These are phyloP conservation scores for Torulaspora quercuum DNA, from an alignment of 805 yeast genomes.

Conservation along the genomic window DNA sequence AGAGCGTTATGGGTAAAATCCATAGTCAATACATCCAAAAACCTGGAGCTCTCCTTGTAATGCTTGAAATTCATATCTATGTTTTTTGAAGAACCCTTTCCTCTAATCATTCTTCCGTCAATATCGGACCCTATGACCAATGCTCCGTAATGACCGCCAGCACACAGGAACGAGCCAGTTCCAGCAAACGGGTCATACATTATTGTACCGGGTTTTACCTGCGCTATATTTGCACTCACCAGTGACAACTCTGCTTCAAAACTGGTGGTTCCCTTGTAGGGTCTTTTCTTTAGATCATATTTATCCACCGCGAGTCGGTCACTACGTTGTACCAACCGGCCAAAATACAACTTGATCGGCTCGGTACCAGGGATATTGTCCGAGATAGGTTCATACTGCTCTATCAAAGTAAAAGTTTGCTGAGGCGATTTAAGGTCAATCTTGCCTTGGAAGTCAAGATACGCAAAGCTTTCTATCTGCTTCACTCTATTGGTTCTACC, in stretches of 20 bases:
- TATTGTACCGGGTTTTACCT: conserved; percentile 58
- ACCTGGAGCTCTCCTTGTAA: conserved; percentile 55
- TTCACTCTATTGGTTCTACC: conserved; percentile 45
- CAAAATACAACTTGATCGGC: conserved; percentile 67
- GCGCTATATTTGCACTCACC: conserved; percentile 83
- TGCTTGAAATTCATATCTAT: conserved; percentile 69
- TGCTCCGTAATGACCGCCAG: conserved; percentile 84
- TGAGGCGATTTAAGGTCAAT: conserved; percentile 77
- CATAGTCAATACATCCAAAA: conserved; percentile 80
- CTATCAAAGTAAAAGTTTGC: conserved; percentile 64
- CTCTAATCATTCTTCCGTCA: conserved; percentile 75
- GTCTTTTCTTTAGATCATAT: conserved; percentile 76
- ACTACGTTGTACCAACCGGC: conserved; percentile 62
- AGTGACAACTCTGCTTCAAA: conserved; percentile 92
- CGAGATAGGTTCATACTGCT: conserved; percentile 58
- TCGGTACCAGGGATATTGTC: conserved; percentile 41
- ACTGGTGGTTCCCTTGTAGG: conserved; percentile 92
- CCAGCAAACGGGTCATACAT: conserved; percentile 96
- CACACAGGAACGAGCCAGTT: conserved; percentile 89
- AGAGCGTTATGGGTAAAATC: conserved; percentile 92
- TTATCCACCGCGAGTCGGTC: conserved; percentile 68
- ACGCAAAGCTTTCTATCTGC: conserved; percentile 68
- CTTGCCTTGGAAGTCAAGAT: conserved; percentile 69
- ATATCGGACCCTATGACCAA: conserved; percentile 84
- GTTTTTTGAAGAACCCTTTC: conserved; percentile 45